phyloP scores from a whole-genome alignment of 257 asterid genomes.

The Solanum ossicruentum region DNA sequence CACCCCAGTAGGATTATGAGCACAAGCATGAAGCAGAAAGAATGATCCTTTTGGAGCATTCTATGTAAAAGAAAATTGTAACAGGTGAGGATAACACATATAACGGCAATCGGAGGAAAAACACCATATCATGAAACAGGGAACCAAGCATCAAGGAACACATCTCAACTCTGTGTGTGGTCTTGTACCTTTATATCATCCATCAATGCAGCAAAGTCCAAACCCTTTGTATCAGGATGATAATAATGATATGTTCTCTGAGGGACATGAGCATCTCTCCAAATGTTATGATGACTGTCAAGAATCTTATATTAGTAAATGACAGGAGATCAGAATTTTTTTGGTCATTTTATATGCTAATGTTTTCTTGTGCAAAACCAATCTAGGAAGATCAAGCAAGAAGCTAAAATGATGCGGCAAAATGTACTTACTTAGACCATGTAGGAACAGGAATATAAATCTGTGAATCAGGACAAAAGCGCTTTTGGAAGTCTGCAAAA shows the following conservation, averaged over 20 bases:
- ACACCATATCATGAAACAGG: neutral
- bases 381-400: neutral
- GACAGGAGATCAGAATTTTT: neutral
- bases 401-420: neutral
- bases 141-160: neutral
- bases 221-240: conserved; percentile 79
- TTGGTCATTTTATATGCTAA: neutral
- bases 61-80: conserved; percentile 17
- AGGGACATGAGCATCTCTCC: conserved; percentile 94
- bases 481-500: conserved; percentile 92
- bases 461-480: conserved; percentile 79
- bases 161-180: neutral
- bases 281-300: conserved; percentile 93
- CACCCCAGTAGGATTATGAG: conserved; percentile 98
- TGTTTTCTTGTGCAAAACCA: neutral
- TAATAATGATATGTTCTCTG: conserved; percentile 80
- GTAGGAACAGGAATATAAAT: conserved; percentile 89
- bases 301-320: conserved; percentile 5
- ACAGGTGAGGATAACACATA: neutral
- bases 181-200: conserved; percentile 69
- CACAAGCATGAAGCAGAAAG: conserved; percentile 97
- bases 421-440: conserved; percentile 79
- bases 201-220: conserved; percentile 74
- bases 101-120: neutral
- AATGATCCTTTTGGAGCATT: conserved; percentile 88